phyloP scores from a whole-genome alignment of 2,329 filamentous ascomycete genomes.

The Xylariaceae sp. region DNA sequence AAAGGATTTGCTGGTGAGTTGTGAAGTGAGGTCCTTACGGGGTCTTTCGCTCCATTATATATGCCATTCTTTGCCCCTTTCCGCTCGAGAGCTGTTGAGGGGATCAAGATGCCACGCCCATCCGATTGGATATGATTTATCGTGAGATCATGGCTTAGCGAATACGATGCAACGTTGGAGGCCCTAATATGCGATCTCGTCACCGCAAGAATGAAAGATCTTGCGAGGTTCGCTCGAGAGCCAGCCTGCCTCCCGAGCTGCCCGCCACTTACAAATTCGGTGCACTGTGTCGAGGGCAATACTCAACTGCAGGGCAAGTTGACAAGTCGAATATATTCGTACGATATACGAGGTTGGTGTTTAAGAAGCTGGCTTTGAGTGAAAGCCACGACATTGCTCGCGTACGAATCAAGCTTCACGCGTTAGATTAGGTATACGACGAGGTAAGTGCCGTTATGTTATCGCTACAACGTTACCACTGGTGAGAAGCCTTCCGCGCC shows the following conservation, averaged over 20 bases:
- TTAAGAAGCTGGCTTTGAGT: neutral
- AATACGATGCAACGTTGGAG: neutral
- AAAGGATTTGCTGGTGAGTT: neutral
- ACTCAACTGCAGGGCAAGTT: neutral
- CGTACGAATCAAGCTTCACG: neutral
- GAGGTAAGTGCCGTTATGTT: neutral
- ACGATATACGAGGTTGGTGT: too few species aligned
- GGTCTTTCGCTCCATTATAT: conserved; percentile 1
- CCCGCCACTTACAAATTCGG: neutral
- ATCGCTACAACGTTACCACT: neutral
- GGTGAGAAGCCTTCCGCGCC: neutral
- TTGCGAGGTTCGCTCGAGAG: neutral
- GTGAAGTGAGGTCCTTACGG: neutral
- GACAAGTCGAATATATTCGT: neutral
- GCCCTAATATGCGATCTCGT: neutral
- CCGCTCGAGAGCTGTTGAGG: neutral
- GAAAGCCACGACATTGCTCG: neutral
- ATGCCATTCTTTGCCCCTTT: neutral
- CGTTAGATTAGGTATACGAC: neutral
- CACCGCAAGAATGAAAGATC: neutral
- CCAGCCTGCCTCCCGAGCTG: neutral
- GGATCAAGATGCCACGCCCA: neutral
- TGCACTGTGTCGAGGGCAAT: neutral
- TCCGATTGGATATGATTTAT: neutral
- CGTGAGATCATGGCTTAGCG: neutral